Base-by-base conservation (phyloP, 331 rosid species). In the Stylosanthes scabra region DNA sequence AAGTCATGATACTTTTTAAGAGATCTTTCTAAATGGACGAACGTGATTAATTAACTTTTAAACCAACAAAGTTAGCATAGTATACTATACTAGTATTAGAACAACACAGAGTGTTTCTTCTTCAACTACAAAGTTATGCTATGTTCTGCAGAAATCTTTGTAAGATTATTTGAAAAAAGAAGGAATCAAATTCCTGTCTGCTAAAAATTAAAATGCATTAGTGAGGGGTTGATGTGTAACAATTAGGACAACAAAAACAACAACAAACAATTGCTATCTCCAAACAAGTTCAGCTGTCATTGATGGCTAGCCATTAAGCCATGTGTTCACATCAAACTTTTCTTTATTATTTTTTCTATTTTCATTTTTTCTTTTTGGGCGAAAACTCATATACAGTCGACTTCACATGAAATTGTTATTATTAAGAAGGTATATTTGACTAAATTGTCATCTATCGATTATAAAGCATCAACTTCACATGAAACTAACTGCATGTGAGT, bases 171-270 rank as follows among this genome's bases (percentile, higher is more conserved):
- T 52, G 34, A 14, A 52, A 41, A 76, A 76, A 67, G 62, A 74
- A 76, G 61, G 87, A 76, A 83, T 72, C 84, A 70, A 76, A 80
- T 83, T 83, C 84, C 15, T 57, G 63, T 42, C 4, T 68, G 52
- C 63, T 47, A 56, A 80, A 61, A 34, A 34, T 34, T 31, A 47
- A 72, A 70, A 73, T 66, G 20, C 8, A 39, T 11, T 27, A 65
- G 55, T 11, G 25, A 69, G 44, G 20, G 27, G 78, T 63, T 56
- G 28, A 45, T 70, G 72, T 29, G 63, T 42, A 50, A 46, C 52
- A 75, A 62, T 64, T 64, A 13, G 79, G 55, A 59, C 51, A 13
- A 47, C 55, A 74, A 51, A 3, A 72, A 59, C 44, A 74, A 6
- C 20, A 20, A 20, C 25, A 20, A 20, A 20, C 25, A 20, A 15